phyloP scores from a whole-genome alignment of 805 yeast species.

The Saccharomyces kudriavzevii region DNA sequence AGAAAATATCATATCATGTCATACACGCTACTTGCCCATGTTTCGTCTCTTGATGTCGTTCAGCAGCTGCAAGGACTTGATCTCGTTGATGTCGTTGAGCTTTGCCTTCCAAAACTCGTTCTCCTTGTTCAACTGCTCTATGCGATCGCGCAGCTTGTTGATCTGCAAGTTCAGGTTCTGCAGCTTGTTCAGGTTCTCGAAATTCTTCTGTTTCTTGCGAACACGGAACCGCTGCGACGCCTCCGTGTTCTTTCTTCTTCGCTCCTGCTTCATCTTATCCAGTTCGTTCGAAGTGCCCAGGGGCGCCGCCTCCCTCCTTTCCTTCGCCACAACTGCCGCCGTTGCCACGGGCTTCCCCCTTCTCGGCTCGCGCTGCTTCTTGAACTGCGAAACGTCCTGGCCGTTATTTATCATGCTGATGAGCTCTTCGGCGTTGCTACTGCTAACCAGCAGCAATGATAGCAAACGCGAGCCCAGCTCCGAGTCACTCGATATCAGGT shows the following conservation, averaged over 20 bases:
- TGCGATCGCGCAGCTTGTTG: constrained; percentile 14
- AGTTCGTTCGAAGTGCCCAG: not conserved
- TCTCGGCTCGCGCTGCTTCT: not conserved
- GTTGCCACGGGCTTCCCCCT: not conserved
- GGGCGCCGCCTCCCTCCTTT: not conserved
- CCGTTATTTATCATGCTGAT: constrained; percentile 24
- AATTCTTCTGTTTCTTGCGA: constrained; percentile 24
- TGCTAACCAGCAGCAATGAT: constrained; percentile 26
- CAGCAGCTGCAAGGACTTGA: constrained; percentile 20
- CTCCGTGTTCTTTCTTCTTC: constrained; percentile 81
- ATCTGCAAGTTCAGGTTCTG: constrained; percentile 16
- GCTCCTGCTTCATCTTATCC: constrained; percentile 30
- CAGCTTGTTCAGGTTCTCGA: constrained; percentile 16
- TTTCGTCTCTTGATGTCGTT: constrained; percentile 16
- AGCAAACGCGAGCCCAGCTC: constrained; percentile 26
- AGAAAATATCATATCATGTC: not conserved
- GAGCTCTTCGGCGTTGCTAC: constrained; percentile 24
- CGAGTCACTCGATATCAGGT: constrained; percentile 21
- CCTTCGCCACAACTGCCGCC: not conserved
- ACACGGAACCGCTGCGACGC: constrained; percentile 91
- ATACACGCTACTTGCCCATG: not conserved
- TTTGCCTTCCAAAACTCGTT: constrained; percentile 26
- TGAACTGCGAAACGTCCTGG: constrained; percentile 2
- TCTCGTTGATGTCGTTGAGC: constrained; percentile 23
- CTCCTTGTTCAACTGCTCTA: constrained; percentile 21